Base-by-base conservation (phyloP, 208 protist genomes). In the Angomonas desouzai region DNA sequence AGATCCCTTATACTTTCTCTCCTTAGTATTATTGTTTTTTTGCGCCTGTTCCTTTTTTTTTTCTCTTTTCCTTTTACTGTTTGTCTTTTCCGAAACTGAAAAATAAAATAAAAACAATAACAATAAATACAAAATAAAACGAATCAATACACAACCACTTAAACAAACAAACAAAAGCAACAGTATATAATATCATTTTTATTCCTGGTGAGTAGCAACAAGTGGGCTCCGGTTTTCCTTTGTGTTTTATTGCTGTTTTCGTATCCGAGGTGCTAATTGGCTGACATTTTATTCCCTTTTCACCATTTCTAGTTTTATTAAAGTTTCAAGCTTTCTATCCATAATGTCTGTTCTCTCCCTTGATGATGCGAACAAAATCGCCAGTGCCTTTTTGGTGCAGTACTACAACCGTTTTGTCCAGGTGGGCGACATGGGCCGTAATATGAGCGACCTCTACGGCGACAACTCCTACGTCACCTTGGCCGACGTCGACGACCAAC, bases 401-500 rank as follows among this genome's bases (percentile, higher is more conserved):
- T 94, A 87, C 77, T 94, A 92, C 82, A 83, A 76, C 49, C 73
- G 82, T 53, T 90, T 94, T 58, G 81, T 89, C n/a, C 72, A 79
- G 57, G 51, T 66, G 36, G 64, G 70, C 49, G 73, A 81, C 25
- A 22, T 86, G 48, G 38, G 70, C 11, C 62, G 55, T 51, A 29
- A 57, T 32, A 76, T 92, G 60, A 28, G 63, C 10, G 84, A 91
- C 40, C 70, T 92, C 48, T 94, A 94, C 79, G 61, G 70, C 22
- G 83, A 92, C 20, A 70, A 57, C 38, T 85, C 83, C 16, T 77
- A 75, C 61, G 61, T 86, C 36, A 73, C 72, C 3, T 63, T 89
- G 45, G 89, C 79, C 9, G 79, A 85, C 45, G 75, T 82, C 58
- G 76, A 73, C 49, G 75, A 85, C 51, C 62, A 60, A n/a, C 76